These are phyloP conservation scores for Spirogloea muscicola DNA, from an alignment of 139 green algal genomes.

Conservation along the genomic window DNA sequence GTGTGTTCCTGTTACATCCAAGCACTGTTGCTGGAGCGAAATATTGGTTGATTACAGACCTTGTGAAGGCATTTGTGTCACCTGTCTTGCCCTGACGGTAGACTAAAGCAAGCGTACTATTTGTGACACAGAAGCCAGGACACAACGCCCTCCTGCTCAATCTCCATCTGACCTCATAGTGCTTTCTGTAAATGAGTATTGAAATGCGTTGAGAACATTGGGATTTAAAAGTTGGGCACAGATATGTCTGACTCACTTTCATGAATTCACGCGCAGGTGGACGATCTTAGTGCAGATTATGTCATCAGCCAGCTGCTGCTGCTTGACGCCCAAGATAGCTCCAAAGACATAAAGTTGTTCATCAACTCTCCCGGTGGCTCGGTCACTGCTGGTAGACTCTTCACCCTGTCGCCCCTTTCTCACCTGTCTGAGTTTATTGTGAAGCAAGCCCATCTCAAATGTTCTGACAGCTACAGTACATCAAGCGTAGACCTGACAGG, in stretches of 20 bases:
- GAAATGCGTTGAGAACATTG: not conserved
- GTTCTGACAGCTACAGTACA: no score
- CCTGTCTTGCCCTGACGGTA: no score
- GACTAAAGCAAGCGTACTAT: no score
- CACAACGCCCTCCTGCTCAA: no score
- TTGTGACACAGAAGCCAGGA: no score
- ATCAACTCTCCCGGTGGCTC: conserved; percentile 98
- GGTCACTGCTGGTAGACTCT: conserved; percentile 89
- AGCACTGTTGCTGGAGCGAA: no score
- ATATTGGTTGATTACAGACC: no score
- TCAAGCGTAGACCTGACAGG: no score
- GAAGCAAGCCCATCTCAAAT: no score
- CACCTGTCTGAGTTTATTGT: not conserved
- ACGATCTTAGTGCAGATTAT: conserved; percentile 92
- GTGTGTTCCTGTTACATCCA: conserved; percentile 22
- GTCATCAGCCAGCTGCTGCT: conserved; percentile 96
- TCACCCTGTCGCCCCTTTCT: not conserved
- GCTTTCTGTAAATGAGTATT: not conserved
- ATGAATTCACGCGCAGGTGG: conserved; percentile 79
- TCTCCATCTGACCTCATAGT: no score
- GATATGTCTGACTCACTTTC: not conserved
- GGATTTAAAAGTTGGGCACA: not conserved
- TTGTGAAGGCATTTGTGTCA: no score
- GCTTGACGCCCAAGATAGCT: conserved; percentile 88
- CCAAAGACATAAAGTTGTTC: conserved; percentile 99